phyloP scores from a whole-genome alignment of 805 yeast genomes.

The Candida khao-thaluensis region DNA sequence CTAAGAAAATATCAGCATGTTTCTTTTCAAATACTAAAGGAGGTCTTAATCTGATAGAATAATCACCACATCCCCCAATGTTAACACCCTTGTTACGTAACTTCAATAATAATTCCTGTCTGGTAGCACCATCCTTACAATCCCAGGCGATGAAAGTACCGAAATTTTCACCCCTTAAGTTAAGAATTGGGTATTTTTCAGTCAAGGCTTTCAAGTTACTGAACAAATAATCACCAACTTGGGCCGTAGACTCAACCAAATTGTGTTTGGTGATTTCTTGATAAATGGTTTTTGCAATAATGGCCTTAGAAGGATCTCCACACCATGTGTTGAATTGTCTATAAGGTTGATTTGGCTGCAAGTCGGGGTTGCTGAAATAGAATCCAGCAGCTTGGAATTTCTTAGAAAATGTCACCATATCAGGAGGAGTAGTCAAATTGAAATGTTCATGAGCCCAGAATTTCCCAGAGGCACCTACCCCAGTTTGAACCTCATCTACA shows the following conservation, averaged over 20 bases:
- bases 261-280: constrained; percentile 52
- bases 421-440: constrained; percentile 60
- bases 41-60: constrained; percentile 62
- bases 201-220: constrained; percentile 39
- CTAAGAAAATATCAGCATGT: constrained; percentile 59
- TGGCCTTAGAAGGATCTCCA: constrained; percentile 70
- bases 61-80: constrained; percentile 67
- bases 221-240: constrained; percentile 56
- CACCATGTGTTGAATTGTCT: constrained; percentile 80
- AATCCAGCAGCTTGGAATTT: constrained; percentile 75
- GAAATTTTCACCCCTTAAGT: constrained; percentile 61
- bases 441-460: constrained; percentile 76
- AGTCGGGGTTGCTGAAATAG: constrained; percentile 57
- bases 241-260: constrained; percentile 47
- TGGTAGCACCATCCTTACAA: constrained; percentile 38
- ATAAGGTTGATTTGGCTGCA: constrained; percentile 60
- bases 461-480: constrained; percentile 71
- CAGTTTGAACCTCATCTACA: constrained; percentile 73
- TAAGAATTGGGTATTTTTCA: constrained; percentile 43
- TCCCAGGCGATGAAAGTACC: constrained; percentile 72
- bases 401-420: constrained; percentile 69
- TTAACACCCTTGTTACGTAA: constrained; percentile 57
- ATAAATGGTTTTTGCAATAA: constrained; percentile 59
- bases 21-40: constrained; percentile 58
- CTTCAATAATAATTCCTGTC: constrained; percentile 47